These are phyloP conservation scores for Calonectria honghensis DNA, from an alignment of 2,329 filamentous ascomycete species.

Conservation along the genomic window DNA sequence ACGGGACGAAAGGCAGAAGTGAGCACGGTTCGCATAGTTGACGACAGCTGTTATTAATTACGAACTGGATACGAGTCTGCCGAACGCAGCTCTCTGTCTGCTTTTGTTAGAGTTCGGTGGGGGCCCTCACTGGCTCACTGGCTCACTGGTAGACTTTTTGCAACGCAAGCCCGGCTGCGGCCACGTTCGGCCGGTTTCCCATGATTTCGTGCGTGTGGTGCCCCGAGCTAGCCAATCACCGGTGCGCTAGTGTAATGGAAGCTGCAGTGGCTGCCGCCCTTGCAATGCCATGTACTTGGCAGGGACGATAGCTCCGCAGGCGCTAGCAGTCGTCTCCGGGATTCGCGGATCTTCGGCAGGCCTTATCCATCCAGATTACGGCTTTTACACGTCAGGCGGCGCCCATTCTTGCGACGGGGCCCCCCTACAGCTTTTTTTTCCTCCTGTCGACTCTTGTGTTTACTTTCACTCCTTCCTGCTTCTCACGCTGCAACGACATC, in stretches of 20 bases:
- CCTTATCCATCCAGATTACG: slow-evolving; percentile 30
- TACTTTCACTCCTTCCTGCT: not conserved
- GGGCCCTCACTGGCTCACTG: not conserved
- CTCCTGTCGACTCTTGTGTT: slow-evolving; percentile 8
- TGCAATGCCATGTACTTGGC: slow-evolving; percentile 21
- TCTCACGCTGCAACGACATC: not conserved
- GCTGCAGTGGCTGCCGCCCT: slow-evolving; percentile 12
- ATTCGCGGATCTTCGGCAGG: slow-evolving; percentile 22
- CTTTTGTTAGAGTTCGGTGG: slow-evolving; percentile 8
- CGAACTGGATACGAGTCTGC: not conserved
- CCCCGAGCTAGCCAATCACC: slow-evolving; percentile 13
- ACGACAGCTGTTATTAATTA: not conserved
- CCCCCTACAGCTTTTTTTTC: not conserved
- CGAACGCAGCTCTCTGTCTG: slow-evolving; percentile 10
- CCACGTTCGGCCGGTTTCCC: slow-evolving; percentile 1
- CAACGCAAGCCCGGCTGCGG: slow-evolving; percentile 1
- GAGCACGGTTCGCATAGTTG: not conserved
- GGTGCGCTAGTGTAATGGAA: slow-evolving; percentile 16
- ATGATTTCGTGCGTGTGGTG: not conserved
- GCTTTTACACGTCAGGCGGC: slow-evolving; percentile 22
- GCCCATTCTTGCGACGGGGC: slow-evolving; percentile 11
- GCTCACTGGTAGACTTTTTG: slow-evolving; percentile 5
- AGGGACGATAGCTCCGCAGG: slow-evolving; percentile 22
- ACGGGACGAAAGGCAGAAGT: not conserved
- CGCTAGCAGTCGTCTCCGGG: slow-evolving; percentile 24